Evolutionary conservation across 768 basidiomycete genomes (phyloP).

Genomic region (Mycena belliarum): DNA sequence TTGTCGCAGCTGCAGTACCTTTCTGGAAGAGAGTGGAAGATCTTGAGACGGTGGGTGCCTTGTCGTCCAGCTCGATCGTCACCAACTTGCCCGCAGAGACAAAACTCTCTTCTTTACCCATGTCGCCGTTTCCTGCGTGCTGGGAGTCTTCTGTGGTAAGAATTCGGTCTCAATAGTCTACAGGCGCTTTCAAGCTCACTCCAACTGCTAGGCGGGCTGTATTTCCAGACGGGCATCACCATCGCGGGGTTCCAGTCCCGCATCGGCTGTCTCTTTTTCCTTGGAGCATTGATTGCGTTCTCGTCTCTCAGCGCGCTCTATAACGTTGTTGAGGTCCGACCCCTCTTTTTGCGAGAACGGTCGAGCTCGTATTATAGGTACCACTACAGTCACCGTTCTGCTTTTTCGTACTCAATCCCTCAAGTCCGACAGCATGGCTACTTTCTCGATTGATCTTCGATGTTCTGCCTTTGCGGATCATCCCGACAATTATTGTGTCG

Average conservation of each 20-base stretch:
- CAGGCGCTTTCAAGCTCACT: background rate
- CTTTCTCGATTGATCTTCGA: conserved; percentile 88
- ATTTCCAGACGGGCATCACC: conserved; percentile 74
- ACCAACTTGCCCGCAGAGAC: conserved; percentile 51
- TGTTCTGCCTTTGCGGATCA: conserved; percentile 81
- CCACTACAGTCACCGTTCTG: conserved; percentile 10
- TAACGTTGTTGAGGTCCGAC: conserved; percentile 80
- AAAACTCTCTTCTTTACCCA: conserved; percentile 84
- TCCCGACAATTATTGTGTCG: conserved; percentile 86
- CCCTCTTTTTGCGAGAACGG: conserved; percentile 88
- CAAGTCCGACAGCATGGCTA: conserved; percentile 87
- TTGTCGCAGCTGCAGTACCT: conserved; percentile 87
- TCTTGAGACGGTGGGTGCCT: conserved; percentile 60
- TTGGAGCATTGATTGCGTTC: conserved; percentile 90
- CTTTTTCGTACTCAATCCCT: background rate
- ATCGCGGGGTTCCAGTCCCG: conserved; percentile 95
- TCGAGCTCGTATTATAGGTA: conserved; percentile 86
- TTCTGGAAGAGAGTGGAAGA: conserved; percentile 83
- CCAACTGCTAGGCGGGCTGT: conserved; percentile 68
- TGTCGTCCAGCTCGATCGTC: background rate
- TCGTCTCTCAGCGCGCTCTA: conserved; percentile 88
- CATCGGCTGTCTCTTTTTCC: conserved; percentile 93
- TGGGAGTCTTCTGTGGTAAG: conserved; percentile 85
- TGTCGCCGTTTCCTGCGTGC: conserved; percentile 60
- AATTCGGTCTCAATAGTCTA: conserved; percentile 26